phyloP scores from a whole-genome alignment of 2,329 filamentous ascomycete species.

The Cladosporium colombiae region DNA sequence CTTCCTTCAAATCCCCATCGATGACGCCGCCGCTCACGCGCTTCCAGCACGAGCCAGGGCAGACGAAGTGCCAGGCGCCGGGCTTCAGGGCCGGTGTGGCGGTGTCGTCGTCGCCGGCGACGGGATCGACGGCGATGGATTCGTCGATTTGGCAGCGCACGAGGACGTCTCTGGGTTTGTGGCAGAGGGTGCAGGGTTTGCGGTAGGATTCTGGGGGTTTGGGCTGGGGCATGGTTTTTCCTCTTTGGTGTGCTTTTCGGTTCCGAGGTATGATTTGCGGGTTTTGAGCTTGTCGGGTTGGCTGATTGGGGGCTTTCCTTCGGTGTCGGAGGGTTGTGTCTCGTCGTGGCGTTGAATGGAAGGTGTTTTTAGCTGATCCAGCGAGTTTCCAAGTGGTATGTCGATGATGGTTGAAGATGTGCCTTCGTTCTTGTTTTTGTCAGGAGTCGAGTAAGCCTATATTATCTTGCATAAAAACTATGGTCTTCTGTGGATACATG shows the following conservation, averaged over 20 bases:
- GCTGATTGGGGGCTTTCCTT: too few species aligned
- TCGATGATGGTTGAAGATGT: too few species aligned
- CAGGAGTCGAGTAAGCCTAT: too few species aligned
- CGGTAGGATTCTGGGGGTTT: constrained; percentile 24
- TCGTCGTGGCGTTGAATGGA: too few species aligned
- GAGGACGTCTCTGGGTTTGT: constrained; percentile 40
- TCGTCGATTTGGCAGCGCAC: constrained; percentile 49
- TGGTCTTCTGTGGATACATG: too few species aligned
- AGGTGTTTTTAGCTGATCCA: too few species aligned
- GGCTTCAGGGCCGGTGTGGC: neutral
- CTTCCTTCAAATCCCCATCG: constrained; percentile 39
- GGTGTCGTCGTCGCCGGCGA: neutral
- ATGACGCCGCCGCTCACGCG: constrained; percentile 46
- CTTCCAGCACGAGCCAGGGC: constrained; percentile 47
- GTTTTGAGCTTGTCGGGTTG: too few species aligned
- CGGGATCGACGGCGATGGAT: neutral
- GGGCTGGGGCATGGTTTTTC: neutral
- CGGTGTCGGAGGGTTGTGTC: too few species aligned
- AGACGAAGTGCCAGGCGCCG: constrained; percentile 47
- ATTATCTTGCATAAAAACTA: too few species aligned
- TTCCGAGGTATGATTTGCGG: neutral
- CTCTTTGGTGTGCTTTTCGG: neutral
- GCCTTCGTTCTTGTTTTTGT: too few species aligned
- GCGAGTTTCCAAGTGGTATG: too few species aligned
- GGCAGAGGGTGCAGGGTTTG: constrained; percentile 47